These are phyloP conservation scores for Fonsecaea nubica DNA, from an alignment of 2,329 filamentous ascomycete genomes.

Conservation along the genomic window DNA sequence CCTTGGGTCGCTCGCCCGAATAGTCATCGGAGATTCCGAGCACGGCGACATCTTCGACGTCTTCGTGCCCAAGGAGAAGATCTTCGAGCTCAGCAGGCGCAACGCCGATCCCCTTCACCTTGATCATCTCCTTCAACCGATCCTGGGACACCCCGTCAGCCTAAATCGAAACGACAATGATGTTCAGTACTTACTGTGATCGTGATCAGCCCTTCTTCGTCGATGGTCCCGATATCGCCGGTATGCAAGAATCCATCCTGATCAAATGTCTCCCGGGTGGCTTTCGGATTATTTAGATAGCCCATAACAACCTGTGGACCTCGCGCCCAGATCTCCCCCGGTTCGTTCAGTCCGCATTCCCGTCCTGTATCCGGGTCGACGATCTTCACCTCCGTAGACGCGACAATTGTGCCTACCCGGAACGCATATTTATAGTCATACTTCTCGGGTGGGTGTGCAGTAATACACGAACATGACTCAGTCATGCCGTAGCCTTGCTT, in stretches of 20 bases:
- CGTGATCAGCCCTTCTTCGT: constrained; percentile 62
- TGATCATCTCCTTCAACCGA: constrained; percentile 65
- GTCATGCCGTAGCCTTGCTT: constrained; percentile 75
- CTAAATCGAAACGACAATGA: not conserved
- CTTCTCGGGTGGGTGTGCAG: constrained; percentile 63
- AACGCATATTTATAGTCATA: constrained; percentile 66
- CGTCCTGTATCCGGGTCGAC: constrained; percentile 58
- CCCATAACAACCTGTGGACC: constrained; percentile 82
- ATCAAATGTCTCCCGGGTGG: constrained; percentile 74
- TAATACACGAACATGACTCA: constrained; percentile 68
- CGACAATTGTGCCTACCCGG: constrained; percentile 53
- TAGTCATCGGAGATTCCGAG: constrained; percentile 51
- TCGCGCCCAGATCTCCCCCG: constrained; percentile 70
- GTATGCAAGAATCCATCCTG: constrained; percentile 64
- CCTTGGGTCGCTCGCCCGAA: constrained; percentile 46
- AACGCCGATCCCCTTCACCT: constrained; percentile 60
- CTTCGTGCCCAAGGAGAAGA: constrained; percentile 53
- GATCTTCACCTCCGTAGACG: constrained; percentile 65
- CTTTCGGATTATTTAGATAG: constrained; percentile 75
- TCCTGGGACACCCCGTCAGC: constrained; percentile 52
- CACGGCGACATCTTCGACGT: constrained; percentile 55
- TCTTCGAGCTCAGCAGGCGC: constrained; percentile 57
- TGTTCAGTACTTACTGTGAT: constrained; percentile 61
- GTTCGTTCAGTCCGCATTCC: constrained; percentile 60
- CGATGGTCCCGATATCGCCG: constrained; percentile 69